phyloP scores from a whole-genome alignment of 1,139 yeast species.

The Pichia sp. region DNA sequence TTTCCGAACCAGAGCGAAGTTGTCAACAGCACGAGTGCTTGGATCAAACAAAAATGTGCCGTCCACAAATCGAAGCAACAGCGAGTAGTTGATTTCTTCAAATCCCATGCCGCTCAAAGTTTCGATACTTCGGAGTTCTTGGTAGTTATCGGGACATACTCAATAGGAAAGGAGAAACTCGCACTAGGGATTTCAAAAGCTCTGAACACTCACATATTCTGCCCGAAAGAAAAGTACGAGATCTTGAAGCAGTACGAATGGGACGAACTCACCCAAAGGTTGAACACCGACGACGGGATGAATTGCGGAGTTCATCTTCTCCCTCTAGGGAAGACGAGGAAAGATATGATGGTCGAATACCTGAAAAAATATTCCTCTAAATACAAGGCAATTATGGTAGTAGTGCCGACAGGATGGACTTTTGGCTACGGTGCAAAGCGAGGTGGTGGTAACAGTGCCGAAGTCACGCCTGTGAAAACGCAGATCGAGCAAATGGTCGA shows the following conservation, averaged over 20 bases:
- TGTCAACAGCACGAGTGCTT: conserved; percentile 51
- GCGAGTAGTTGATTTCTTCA: conserved; percentile 43
- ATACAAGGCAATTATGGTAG: conserved; percentile 57
- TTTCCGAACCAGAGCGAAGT: conserved; percentile 78
- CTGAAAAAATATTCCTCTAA: conserved; percentile 44
- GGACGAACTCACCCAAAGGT: conserved; percentile 26
- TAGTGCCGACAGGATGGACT: conserved; percentile 89
- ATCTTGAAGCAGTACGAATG: conserved; percentile 42
- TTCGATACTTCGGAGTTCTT: conserved; percentile 35
- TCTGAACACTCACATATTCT: conserved; percentile 52
- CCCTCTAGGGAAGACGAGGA: conserved; percentile 40
- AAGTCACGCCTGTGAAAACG: not conserved
- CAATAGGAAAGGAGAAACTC: conserved; percentile 85
- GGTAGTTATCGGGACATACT: conserved; percentile 78
- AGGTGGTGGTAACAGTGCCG: not conserved
- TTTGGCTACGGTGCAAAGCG: conserved; percentile 31
- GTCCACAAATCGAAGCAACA: conserved; percentile 27
- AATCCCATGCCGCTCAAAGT: not conserved
- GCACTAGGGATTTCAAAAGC: conserved; percentile 64
- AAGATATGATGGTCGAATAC: conserved; percentile 45
- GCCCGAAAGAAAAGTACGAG: conserved; percentile 44
- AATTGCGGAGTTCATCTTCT: conserved; percentile 66
- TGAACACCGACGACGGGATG: conserved; percentile 39
- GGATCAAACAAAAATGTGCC: conserved; percentile 39
- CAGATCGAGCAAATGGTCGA: not conserved